phyloP scores from a whole-genome alignment of 495 filamentous ascomycete genomes.

The Aspergillus avenaceus region DNA sequence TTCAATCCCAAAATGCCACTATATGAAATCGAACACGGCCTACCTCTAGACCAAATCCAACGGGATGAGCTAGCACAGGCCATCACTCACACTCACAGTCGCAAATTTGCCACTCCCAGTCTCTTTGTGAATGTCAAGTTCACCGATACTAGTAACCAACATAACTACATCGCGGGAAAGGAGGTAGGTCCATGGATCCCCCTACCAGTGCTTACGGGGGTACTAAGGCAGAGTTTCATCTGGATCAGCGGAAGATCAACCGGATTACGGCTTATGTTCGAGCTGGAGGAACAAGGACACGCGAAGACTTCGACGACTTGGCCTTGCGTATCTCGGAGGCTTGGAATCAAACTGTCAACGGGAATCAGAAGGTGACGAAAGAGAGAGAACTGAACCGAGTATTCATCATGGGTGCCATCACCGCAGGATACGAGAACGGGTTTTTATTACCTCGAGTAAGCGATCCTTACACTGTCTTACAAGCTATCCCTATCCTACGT shows the following conservation, averaged over 20 bases:
- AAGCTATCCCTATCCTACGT: not conserved
- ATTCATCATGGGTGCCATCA: slow-evolving; percentile 22
- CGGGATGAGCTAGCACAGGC: slow-evolving; percentile 25
- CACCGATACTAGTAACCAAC: slow-evolving; percentile 14
- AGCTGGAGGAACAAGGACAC: slow-evolving; percentile 14
- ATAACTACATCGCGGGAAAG: slow-evolving; percentile 20
- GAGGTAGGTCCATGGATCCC: no score
- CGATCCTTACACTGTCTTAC: not conserved
- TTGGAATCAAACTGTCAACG: slow-evolving; percentile 18
- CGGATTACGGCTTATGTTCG: slow-evolving; percentile 22
- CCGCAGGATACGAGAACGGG: slow-evolving; percentile 22
- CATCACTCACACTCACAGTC: slow-evolving; percentile 24
- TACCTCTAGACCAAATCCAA: slow-evolving; percentile 17
- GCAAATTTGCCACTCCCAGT: slow-evolving; percentile 27
- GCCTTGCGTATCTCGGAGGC: slow-evolving; percentile 6
- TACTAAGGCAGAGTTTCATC: no score
- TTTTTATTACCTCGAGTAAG: slow-evolving; percentile 21
- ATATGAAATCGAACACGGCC: slow-evolving; percentile 31
- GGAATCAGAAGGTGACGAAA: not conserved
- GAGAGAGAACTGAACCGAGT: slow-evolving; percentile 15
- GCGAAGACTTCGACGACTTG: slow-evolving; percentile 14
- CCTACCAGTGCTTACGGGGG: no score
- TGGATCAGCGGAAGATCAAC: slow-evolving; percentile 15
- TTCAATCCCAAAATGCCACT: slow-evolving; percentile 24
- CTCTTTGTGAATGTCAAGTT: slow-evolving; percentile 33